Conservation (phyloP, 495 filamentous ascomycete species). For the Aspergillus egyptiacus region DNA sequence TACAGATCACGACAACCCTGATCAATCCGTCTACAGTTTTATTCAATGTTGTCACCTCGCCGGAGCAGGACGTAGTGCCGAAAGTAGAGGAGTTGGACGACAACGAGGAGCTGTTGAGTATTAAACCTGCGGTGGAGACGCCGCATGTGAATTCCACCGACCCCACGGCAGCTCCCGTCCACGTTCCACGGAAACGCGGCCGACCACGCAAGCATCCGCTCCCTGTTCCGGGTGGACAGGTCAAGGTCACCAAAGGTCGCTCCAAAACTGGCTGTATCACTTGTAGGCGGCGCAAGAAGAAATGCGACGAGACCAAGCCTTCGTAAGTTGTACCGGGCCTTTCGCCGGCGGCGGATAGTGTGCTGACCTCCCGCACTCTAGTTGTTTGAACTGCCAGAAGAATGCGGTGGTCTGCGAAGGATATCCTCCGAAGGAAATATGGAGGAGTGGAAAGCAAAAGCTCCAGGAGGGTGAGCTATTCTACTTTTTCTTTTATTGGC, state of each 20-base stretch:
- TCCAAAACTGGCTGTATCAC: conserved; percentile 94
- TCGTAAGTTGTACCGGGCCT: conserved; percentile 41
- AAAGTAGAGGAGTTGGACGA: conserved; percentile 45
- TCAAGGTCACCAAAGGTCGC: conserved; percentile 76
- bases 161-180: conserved; percentile 31
- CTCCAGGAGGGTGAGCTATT: conserved; percentile 60
- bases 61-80: conserved; percentile 25
- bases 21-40: conserved; percentile 18
- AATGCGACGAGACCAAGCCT: conserved; percentile 93
- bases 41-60: conserved; percentile 18
- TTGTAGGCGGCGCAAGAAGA: conserved; percentile 90
- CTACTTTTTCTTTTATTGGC: background rate
- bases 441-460: conserved; percentile 77
- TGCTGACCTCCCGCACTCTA: conserved; percentile 12
- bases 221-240: conserved; percentile 44
- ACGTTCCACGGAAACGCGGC: conserved; percentile 56
- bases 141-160: conserved; percentile 17
- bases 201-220: conserved; percentile 81
- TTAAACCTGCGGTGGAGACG: conserved; percentile 33
- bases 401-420: conserved; percentile 91
- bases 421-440: conserved; percentile 81
- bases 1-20: conserved; percentile 14
- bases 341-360: background rate
- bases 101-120: conserved; percentile 30
- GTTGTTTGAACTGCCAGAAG: conserved; percentile 86